Percentiles rank a stretch among this genome's conserved stretches.
phyloP scores from a whole-genome alignment of 1,139 yeast species.

The Sugiyamaella novakii region DNA sequence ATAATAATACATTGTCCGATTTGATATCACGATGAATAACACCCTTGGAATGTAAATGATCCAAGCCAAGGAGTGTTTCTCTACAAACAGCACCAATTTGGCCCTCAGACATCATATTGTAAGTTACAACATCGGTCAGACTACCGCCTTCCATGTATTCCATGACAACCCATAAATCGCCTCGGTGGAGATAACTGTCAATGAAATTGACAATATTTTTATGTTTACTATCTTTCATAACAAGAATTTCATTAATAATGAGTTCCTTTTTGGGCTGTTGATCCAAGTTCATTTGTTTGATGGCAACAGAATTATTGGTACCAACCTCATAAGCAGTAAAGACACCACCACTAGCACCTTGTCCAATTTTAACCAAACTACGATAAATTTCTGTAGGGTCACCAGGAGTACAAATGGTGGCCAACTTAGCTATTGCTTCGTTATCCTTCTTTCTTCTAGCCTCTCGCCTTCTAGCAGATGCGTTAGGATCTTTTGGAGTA shows the following conservation, averaged over 20 bases:
- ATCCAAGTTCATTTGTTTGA: conserved; percentile 92
- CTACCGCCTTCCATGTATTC: conserved; percentile 99
- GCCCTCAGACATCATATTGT: conserved; percentile 94
- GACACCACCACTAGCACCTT: conserved; percentile 98
- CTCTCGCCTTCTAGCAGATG: conserved; percentile 67
- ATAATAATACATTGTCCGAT: conserved; percentile 84
- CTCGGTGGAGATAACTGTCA: conserved; percentile 72
- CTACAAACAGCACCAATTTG: conserved; percentile 96
- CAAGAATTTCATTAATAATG: conserved; percentile 90
- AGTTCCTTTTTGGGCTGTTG: conserved; percentile 94
- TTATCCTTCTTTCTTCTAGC: conserved; percentile 68
- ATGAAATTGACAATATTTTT: conserved; percentile 90
- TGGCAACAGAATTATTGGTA: conserved; percentile 74
- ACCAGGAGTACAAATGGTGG: conserved; percentile 78
- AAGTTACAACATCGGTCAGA: conserved; percentile 91
- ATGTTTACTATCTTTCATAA: conserved; percentile 92
- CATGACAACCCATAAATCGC: conserved; percentile 92
- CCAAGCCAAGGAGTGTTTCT: conserved; percentile 83
- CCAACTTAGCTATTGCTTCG: conserved; percentile 68
- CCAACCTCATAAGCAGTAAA: conserved; percentile 79
- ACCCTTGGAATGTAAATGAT: conserved; percentile 87
- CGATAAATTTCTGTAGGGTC: conserved; percentile 79
- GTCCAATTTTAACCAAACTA: conserved; percentile 83
- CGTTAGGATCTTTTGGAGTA: conserved; percentile 44
- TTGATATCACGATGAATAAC: conserved; percentile 96